A percentile compares a stretch with the other conserved stretches of the same genome.
These are phyloP conservation scores for Pseudogymnoascus sp. DNA, from an alignment of 2,329 filamentous ascomycete genomes.

Conservation along the genomic window DNA sequence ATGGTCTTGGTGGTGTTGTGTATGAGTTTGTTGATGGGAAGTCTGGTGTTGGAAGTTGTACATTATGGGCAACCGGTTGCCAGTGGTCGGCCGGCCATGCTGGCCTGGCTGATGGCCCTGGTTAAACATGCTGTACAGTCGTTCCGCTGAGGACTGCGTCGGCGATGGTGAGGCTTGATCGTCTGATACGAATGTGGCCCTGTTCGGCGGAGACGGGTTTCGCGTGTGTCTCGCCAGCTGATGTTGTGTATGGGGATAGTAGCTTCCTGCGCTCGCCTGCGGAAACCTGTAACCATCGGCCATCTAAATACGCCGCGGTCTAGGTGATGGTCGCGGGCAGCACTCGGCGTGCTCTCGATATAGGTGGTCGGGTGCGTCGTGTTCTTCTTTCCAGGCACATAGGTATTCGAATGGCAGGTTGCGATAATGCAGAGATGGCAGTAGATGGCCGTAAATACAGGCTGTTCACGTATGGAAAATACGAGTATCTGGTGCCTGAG, in stretches of 20 bases:
- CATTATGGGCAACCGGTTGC: slow-evolving; percentile 51
- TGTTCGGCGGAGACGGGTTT: slow-evolving; percentile 37
- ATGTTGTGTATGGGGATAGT: slow-evolving; percentile 40
- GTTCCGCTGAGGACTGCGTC: slow-evolving; percentile 35
- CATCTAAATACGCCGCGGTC: slow-evolving; percentile 47
- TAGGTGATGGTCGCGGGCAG: slow-evolving; percentile 2
- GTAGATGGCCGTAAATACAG: background rate
- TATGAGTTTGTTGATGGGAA: slow-evolving; percentile 42
- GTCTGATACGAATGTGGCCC: slow-evolving; percentile 7
- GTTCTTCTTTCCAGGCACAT: slow-evolving; percentile 5
- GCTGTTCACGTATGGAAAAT: background rate
- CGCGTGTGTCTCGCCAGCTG: slow-evolving; percentile 40
- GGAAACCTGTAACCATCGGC: slow-evolving; percentile 62
- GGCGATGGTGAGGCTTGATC: slow-evolving; percentile 42
- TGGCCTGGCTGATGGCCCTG: slow-evolving; percentile 64
- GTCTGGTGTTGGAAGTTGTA: slow-evolving; percentile 61
- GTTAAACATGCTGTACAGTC: slow-evolving; percentile 57
- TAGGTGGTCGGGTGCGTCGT: slow-evolving; percentile 3
- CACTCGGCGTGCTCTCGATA: slow-evolving; percentile 4
- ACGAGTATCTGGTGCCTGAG: background rate
- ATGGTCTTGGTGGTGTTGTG: slow-evolving; percentile 59
- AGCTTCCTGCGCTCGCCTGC: slow-evolving; percentile 52
- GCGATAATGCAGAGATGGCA: background rate
- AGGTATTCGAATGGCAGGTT: background rate
- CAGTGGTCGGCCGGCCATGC: slow-evolving; percentile 54